Evolutionary conservation across 106 monocot species (phyloP).

Genomic region (Xerophyta viscosa): DNA sequence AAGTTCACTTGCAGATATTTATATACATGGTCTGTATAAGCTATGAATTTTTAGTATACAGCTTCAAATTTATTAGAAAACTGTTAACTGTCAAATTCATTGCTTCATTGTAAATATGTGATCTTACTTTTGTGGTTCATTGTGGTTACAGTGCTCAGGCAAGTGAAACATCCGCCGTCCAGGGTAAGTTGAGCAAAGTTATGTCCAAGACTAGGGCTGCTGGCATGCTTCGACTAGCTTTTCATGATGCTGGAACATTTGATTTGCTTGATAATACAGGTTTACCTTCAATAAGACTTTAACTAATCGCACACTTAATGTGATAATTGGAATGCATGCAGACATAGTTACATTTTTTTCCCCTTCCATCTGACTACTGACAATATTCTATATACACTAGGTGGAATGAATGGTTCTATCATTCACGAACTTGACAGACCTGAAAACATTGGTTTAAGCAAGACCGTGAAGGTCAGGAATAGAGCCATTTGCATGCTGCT

Average conservation of each 20-base stretch:
- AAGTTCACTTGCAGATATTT: no score
- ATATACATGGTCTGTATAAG: no score
- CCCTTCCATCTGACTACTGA: background rate
- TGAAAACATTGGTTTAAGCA: conserved; percentile 78
- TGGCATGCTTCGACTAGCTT: conserved; percentile 79
- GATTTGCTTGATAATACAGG: conserved; percentile 64
- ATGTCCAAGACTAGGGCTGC: conserved; percentile 81
- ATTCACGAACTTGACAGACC: conserved; percentile 93
- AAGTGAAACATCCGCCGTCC: conserved; percentile 28
- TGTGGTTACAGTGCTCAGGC: conserved; percentile 23
- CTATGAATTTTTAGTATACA: no score
- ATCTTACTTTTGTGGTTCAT: conserved; percentile 1
- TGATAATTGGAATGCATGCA: background rate
- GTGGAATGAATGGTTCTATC: conserved; percentile 99
- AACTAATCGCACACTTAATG: background rate
- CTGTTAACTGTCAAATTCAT: no score
- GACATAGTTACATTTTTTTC: no score
- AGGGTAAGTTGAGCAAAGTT: conserved; percentile 51
- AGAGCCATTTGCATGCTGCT: no score
- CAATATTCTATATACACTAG: conserved; percentile 16
- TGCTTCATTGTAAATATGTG: no score
- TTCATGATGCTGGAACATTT: conserved; percentile 97
- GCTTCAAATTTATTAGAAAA: no score
- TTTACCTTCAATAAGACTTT: no score
- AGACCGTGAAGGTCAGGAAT: conserved; percentile 73